Conservation (phyloP, 1,284 basidiomycete genomes). For the Cerioporus squamosus region DNA sequence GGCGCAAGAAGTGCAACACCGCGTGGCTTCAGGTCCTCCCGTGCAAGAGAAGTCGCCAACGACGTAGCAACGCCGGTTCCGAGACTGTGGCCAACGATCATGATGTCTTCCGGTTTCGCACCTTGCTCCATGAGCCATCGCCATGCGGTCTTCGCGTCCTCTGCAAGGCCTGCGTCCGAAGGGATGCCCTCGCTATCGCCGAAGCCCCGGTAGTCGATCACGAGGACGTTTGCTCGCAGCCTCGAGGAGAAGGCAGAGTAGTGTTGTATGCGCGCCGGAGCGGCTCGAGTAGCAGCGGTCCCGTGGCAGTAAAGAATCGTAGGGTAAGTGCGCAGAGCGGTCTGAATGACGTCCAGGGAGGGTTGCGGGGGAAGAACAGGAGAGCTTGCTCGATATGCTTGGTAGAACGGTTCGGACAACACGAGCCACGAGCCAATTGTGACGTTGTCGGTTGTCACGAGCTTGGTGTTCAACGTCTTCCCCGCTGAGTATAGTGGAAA, state of each 20-base stretch:
- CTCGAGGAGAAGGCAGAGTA: constrained; percentile 67
- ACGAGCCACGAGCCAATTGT: constrained; percentile 91
- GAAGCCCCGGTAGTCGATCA: constrained; percentile 92
- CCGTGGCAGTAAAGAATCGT: constrained; percentile 92
- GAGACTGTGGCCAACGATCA: constrained; percentile 82
- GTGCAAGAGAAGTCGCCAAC: constrained; percentile 61
- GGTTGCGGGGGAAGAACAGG: constrained; percentile 33
- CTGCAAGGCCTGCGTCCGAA: constrained; percentile 72
- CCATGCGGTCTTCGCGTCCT: constrained; percentile 83
- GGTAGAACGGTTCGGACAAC: constrained; percentile 73
- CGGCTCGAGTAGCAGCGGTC: constrained; percentile 81
- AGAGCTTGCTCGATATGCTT: constrained; percentile 40
- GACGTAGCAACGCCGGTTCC: constrained; percentile 80
- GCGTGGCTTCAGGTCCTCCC: constrained; percentile 54
- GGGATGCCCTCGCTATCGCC: constrained; percentile 86
- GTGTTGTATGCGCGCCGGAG: constrained; percentile 62
- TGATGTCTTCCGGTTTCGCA: constrained; percentile 59
- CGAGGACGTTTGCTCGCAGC: constrained; percentile 77
- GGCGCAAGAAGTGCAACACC: constrained; percentile 80
- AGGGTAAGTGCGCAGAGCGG: constrained; percentile 64
- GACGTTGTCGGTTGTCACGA: constrained; percentile 76
- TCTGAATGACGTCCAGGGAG: constrained; percentile 37
- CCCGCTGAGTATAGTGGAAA: constrained; percentile 8
- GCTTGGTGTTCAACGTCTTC: constrained; percentile 19
- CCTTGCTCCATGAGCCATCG: constrained; percentile 74